Evolutionary conservation across 2,329 filamentous ascomycete genomes (phyloP), one percentile per base, ranked within the genome.

Genomic region (Thielaviopsis musarum): DNA sequence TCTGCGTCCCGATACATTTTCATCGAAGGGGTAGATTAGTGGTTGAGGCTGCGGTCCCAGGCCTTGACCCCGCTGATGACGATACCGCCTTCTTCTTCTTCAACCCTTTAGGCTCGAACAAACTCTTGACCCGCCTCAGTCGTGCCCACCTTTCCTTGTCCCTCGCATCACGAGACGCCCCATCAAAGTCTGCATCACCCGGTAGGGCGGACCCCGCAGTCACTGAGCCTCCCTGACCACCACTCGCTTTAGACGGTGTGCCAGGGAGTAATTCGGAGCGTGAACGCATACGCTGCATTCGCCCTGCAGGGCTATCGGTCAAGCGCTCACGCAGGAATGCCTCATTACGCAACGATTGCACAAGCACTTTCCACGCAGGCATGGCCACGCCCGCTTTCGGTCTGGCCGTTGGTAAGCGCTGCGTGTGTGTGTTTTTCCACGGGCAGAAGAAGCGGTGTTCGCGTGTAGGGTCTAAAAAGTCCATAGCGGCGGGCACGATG

Each of bases 381-480:
- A 72, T 68, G 38, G 70, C 69, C 6, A 68, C 69, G 54, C 66
- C 71, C 1, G 66, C 66, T 52, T 67, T 70, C 13, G 70, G 67
- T 38, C 68, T 59, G 62, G 70, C 53, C 66, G 68, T 63, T 57
- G 66, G 60, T 60, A 67, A 62, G 67, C 73, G 81, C 67, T 91
- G 87, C 1, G 81, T 77, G 12, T 72, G 66, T 2, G 80, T 70
- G 64, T 83, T 88, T 61, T 84, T 77, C 88, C 88, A 93, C 0
- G 88, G 88, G 65, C 88, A 93, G 67, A 91, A 93, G 66, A 88
- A 87, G 62, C 88, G 81, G 69, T 93, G 88, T 68, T 91, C 85
- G 5, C 77, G 77, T 1, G 84, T 71, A 4, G 83, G 81, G 66
- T 91, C 83, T 1, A 93, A 75, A 59, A 80, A 75, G 64, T 81